Percentiles rank a stretch among this genome's conserved stretches.
These are phyloP conservation scores for Penicillium griseofulvum DNA, from an alignment of 2,329 filamentous ascomycete species.

Conservation along the genomic window DNA sequence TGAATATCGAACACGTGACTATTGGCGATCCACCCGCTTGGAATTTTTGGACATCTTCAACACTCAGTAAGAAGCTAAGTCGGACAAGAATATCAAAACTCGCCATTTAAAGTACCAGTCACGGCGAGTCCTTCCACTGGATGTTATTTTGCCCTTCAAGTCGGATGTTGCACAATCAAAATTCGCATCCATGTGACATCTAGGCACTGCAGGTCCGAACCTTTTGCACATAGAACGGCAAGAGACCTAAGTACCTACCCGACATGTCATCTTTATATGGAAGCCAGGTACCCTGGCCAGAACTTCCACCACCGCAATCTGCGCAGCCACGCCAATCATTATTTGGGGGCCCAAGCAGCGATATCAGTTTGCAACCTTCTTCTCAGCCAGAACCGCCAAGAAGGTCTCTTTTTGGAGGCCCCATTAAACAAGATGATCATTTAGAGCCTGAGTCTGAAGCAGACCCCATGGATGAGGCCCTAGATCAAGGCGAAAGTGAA, in stretches of 20 bases:
- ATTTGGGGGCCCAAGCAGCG: conserved; percentile 26
- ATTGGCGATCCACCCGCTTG: not conserved
- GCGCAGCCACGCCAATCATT: conserved; percentile 19
- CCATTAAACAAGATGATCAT: conserved; percentile 22
- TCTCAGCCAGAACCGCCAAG: conserved; percentile 26
- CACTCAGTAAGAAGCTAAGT: not conserved
- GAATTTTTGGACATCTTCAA: conserved; percentile 10
- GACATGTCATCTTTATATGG: conserved; percentile 32
- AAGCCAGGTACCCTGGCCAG: conserved; percentile 16
- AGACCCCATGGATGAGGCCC: conserved; percentile 4
- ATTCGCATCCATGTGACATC: conserved; percentile 2
- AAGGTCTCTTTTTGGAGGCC: conserved; percentile 32
- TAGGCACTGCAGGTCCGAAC: not conserved
- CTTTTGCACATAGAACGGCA: not conserved
- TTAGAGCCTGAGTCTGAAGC: conserved; percentile 12
- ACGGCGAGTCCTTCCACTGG: fast-evolving
- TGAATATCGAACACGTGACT: conserved; percentile 2
- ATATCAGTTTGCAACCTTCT: conserved; percentile 26
- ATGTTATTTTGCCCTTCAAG: not conserved
- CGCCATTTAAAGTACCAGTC: not conserved
- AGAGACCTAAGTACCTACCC: conserved; percentile 1
- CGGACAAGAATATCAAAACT: not conserved
- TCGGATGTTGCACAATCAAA: not conserved
- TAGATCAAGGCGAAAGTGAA: conserved; percentile 15
- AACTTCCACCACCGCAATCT: conserved; percentile 20